phyloP scores from a whole-genome alignment of 2,329 filamentous ascomycete species.

The Fusarium cyanostomum region DNA sequence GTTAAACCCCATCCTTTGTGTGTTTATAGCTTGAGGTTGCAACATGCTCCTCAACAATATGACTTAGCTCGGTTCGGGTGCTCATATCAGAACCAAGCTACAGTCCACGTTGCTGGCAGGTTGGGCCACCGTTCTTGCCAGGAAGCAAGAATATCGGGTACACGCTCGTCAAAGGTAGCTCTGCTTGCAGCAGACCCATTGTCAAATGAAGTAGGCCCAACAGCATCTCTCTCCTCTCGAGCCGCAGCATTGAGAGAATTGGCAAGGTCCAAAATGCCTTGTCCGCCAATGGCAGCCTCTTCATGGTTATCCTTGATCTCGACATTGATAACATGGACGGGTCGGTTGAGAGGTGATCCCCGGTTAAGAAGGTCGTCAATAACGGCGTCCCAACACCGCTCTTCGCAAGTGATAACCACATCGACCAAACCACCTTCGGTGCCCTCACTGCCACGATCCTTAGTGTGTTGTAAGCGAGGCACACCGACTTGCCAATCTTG shows the following conservation, averaged over 20 bases:
- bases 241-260: slow-evolving; percentile 85
- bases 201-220: slow-evolving; percentile 74
- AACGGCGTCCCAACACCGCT: slow-evolving; percentile 97
- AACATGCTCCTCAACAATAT: background rate
- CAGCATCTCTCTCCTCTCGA: slow-evolving; percentile 74
- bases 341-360: slow-evolving; percentile 86
- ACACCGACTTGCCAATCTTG: slow-evolving; percentile 95
- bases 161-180: slow-evolving; percentile 86
- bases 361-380: slow-evolving; percentile 90
- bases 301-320: slow-evolving; percentile 99
- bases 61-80: background rate
- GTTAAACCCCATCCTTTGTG: too few relatives aligned
- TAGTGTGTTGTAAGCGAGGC: slow-evolving; percentile 78
- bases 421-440: slow-evolving; percentile 92
- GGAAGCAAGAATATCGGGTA: slow-evolving; percentile 87
- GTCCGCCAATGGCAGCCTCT: slow-evolving; percentile 89
- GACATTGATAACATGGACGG: slow-evolving; percentile 97
- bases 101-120: slow-evolving; percentile 89
- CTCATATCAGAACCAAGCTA: slow-evolving; percentile 82
- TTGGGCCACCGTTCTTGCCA: slow-evolving; percentile 98
- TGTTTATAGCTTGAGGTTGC: too few relatives aligned
- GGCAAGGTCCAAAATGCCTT: slow-evolving; percentile 91
- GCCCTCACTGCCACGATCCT: slow-evolving; percentile 80
- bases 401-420: slow-evolving; percentile 95
- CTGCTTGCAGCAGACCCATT: slow-evolving; percentile 73